phyloP scores from a whole-genome alignment of 2,329 filamentous ascomycete genomes.

The Neonectria neomacrospora region DNA sequence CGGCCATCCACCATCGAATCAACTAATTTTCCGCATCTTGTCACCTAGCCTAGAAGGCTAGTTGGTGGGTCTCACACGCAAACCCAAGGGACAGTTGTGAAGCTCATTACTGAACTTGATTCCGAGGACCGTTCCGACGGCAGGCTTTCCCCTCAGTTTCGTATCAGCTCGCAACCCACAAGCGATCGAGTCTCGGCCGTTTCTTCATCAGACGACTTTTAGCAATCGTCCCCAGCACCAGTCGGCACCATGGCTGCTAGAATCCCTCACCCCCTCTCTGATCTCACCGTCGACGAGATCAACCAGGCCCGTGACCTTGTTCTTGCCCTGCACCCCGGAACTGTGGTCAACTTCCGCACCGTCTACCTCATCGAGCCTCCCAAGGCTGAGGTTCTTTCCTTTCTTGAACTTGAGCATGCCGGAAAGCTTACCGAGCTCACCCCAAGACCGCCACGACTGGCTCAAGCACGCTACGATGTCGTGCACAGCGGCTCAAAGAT shows the following conservation, averaged over 20 bases:
- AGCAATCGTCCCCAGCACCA: background rate
- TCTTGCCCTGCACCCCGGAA: conserved; percentile 42
- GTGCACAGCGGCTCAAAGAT: conserved; percentile 41
- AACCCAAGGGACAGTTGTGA: background rate
- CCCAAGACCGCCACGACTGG: conserved; percentile 50
- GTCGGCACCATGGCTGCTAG: conserved; percentile 18
- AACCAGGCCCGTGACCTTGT: conserved; percentile 51
- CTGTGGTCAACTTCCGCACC: conserved; percentile 57
- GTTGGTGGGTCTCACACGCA: background rate
- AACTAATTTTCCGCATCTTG: conserved; percentile 11
- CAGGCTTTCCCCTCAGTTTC: background rate
- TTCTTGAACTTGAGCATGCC: conserved; percentile 57
- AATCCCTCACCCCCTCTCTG: conserved; percentile 49
- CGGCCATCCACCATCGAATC: conserved; percentile 2
- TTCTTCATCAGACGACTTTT: conserved; percentile 6
- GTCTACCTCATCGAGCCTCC: conserved; percentile 62
- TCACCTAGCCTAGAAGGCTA: background rate
- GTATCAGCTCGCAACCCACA: conserved; percentile 7
- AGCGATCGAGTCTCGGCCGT: background rate
- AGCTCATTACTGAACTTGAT: conserved; percentile 2
- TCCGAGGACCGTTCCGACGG: conserved; percentile 19
- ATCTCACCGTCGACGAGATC: conserved; percentile 45
- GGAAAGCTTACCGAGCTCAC: conserved; percentile 43
- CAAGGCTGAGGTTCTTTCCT: conserved; percentile 59
- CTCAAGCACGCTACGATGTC: conserved; percentile 55